Conservation (phyloP, 768 basidiomycete species). For the Serendipita sp. region DNA sequence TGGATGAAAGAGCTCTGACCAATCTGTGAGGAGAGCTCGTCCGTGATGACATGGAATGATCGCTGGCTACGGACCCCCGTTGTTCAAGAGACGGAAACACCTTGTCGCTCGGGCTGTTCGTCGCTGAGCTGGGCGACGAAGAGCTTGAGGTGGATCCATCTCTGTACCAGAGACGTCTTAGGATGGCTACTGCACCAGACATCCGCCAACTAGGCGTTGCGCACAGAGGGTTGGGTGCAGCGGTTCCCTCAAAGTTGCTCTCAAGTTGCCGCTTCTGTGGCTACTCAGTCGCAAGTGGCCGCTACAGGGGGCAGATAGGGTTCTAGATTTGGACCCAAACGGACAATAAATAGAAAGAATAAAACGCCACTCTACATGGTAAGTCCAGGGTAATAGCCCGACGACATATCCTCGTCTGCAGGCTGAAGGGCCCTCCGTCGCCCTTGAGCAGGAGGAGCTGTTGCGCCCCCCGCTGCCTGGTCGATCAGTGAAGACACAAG, state of each 20-base stretch:
- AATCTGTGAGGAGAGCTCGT: conserved; percentile 1
- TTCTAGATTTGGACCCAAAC: background rate
- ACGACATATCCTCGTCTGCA: background rate
- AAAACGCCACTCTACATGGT: background rate
- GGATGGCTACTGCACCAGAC: conserved; percentile 6
- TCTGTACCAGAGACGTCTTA: conserved; percentile 1
- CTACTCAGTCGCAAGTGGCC: background rate
- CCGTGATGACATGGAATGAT: background rate
- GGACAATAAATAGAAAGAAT: background rate
- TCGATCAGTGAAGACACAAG: conserved; percentile 22
- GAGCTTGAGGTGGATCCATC: background rate
- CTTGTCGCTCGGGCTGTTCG: conserved; percentile 5
- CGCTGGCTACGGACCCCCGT: conserved; percentile 3
- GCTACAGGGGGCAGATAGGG: background rate
- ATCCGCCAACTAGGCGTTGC: background rate
- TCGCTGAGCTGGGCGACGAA: conserved; percentile 1
- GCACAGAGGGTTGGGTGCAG: too few species aligned
- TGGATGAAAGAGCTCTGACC: conserved; percentile 1
- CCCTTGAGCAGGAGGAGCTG: background rate
- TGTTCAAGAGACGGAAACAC: conserved; percentile 3
- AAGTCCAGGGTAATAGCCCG: background rate
- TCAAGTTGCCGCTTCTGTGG: background rate
- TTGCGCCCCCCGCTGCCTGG: background rate
- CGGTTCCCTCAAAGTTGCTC: background rate
- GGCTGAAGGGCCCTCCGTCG: background rate